These are phyloP conservation scores for Kodamaea kaohsiungensis DNA, from an alignment of 805 yeast species.

Conservation along the genomic window DNA sequence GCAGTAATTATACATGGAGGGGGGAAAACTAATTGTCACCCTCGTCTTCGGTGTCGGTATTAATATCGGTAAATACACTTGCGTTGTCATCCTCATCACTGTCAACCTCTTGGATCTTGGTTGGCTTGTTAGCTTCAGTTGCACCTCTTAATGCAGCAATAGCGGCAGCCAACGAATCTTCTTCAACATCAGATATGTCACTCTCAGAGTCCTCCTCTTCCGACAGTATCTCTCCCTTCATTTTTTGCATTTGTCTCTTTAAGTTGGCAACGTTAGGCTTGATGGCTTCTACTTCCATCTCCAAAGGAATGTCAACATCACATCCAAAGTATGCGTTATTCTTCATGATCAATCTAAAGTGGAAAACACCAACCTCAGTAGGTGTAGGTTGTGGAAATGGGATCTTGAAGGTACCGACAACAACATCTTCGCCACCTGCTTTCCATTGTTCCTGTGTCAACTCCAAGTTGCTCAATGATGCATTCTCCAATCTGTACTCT, in stretches of 20 bases:
- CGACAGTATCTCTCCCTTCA: slow-evolving; percentile 25
- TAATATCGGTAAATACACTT: slow-evolving; percentile 45
- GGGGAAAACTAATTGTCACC: slow-evolving; percentile 19
- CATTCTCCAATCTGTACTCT: slow-evolving; percentile 53
- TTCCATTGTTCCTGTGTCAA: slow-evolving; percentile 55
- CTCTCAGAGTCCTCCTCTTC: slow-evolving; percentile 45
- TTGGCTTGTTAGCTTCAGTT: slow-evolving; percentile 33
- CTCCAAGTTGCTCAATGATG: slow-evolving; percentile 56
- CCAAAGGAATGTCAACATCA: slow-evolving; percentile 71
- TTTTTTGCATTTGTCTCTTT: slow-evolving; percentile 14
- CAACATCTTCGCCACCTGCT: slow-evolving; percentile 41
- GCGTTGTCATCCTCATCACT: slow-evolving; percentile 43
- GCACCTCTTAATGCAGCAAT: slow-evolving; percentile 70
- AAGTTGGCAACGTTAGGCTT: slow-evolving; percentile 29
- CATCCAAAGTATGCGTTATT: slow-evolving; percentile 80
- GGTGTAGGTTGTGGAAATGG: slow-evolving; percentile 80
- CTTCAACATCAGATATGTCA: slow-evolving; percentile 69
- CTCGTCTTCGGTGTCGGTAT: slow-evolving; percentile 48
- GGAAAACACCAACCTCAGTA: slow-evolving; percentile 59
- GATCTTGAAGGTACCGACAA: slow-evolving; percentile 72
- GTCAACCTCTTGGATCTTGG: slow-evolving; percentile 28
- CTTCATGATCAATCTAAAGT: slow-evolving; percentile 69
- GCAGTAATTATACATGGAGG: slow-evolving; percentile 4
- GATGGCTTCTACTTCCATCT: slow-evolving; percentile 67
- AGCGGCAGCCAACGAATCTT: slow-evolving; percentile 75